Conservation (phyloP, 2,329 filamentous ascomycete species). For the Cryphonectria nitschkei region DNA sequence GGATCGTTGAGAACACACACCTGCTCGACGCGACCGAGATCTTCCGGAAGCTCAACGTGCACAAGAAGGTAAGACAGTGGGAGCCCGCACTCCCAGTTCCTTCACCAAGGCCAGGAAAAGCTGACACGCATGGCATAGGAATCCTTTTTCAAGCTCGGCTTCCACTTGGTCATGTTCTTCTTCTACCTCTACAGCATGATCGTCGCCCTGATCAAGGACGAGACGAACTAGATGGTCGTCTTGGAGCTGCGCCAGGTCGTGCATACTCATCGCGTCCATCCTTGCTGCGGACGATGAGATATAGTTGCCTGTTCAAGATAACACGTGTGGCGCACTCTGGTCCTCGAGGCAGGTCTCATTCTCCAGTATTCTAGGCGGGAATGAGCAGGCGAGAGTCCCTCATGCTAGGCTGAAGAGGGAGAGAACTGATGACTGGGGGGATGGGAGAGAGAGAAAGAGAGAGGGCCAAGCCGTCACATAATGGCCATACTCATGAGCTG, state of each 20-base stretch:
- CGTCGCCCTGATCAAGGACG: constrained; percentile 93
- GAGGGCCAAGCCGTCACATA: neutral
- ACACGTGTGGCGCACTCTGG: neutral
- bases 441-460: neutral
- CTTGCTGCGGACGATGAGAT: neutral
- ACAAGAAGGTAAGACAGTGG: constrained; percentile 80
- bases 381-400: neutral
- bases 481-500: neutral
- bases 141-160: constrained; percentile 98
- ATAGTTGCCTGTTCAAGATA: neutral
- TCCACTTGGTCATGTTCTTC: constrained; percentile 99
- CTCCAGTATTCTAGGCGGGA: neutral
- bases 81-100: neutral
- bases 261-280: neutral
- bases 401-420: neutral
- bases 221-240: constrained; percentile 68
- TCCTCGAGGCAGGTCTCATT: neutral
- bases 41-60: constrained; percentile 97
- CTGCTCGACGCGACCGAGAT: constrained; percentile 97
- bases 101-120: constrained; percentile 7
- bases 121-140: constrained; percentile 60
- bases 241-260: neutral
- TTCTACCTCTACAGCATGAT: constrained; percentile 99
- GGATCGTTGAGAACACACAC: constrained; percentile 96
- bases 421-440: neutral